These are phyloP conservation scores for Trichoderma atrobrunneum DNA, from an alignment of 2,329 filamentous ascomycete species.

Conservation along the genomic window DNA sequence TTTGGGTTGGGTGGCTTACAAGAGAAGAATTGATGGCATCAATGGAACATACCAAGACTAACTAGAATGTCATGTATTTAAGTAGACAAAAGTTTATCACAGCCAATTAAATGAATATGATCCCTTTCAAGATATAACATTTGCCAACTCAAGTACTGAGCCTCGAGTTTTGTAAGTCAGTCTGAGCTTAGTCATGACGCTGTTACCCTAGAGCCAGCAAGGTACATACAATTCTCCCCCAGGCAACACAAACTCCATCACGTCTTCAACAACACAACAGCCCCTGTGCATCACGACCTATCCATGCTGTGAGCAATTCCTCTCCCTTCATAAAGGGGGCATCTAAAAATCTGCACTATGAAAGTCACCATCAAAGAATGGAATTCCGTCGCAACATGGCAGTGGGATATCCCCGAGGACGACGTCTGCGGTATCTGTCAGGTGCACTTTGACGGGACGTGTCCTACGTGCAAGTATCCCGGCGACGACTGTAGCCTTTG, in stretches of 20 bases:
- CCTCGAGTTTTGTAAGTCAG: neutral
- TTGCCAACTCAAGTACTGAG: neutral
- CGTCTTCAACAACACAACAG: neutral
- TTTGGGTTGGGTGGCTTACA: constrained; percentile 6
- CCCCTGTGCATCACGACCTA: neutral
- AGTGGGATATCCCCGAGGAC: constrained; percentile 95
- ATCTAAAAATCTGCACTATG: constrained; percentile 51
- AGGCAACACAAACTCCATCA: neutral
- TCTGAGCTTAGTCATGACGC: neutral
- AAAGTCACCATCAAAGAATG: constrained; percentile 93
- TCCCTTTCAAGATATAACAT: neutral
- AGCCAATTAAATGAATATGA: neutral
- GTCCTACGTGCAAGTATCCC: constrained; percentile 95
- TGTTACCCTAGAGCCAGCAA: neutral
- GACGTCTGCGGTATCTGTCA: constrained; percentile 99
- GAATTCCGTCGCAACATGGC: constrained; percentile 94
- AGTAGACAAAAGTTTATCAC: too few relatives aligned
- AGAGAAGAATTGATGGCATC: constrained; percentile 12
- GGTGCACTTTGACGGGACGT: constrained; percentile 95
- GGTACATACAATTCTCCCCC: neutral
- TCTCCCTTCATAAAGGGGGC: neutral
- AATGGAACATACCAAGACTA: neutral
- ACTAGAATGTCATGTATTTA: neutral
- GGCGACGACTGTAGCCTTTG: constrained; percentile 92
- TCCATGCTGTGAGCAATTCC: neutral